Evolutionary conservation across 805 yeast species (phyloP), one percentile per base, ranked within the genome.

Genomic region (Blastobotrys americana): DNA sequence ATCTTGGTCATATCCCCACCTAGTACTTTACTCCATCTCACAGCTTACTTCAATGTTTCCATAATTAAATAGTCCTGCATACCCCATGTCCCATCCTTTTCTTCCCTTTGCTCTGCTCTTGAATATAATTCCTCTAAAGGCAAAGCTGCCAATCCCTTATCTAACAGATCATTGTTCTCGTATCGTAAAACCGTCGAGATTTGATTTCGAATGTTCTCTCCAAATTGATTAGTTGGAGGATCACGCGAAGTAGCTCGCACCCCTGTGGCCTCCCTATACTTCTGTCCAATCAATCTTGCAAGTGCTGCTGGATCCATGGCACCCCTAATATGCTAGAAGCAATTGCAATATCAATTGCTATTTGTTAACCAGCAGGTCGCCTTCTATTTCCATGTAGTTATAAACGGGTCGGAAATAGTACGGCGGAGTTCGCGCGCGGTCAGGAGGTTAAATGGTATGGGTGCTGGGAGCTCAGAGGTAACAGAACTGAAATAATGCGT

Each of bases 61-160:
- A 67, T 68, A 1, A 82, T 82, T 2, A 83, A 50, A 22, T 72
- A 65, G 56, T 83, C 90, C 33, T 75, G 71, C 45, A 76, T 70
- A 15, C 75, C 71, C 52, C 67, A 65, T 19, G 47, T 48, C 0
- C 48, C 47, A 5, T 51, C 55, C 8, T 44, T 54, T 18, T 51
- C 55, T 21, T 69, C 69, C 49, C 74, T 58, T 13, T 57, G 51
- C 42, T 83, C 94, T 0, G 85, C 87, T 18, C 77, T 78, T 0
- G 65, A 61, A 52, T 77, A 80, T 1, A 88, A 71, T 18, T 58
- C 54, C 2, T 71, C 82, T 22, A 85, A 59, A 43, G 86, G 83
- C 25, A 89, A 66, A 0, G 73, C 62, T 21, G 77, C 86, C 22
- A 88, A 62, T 0, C 84, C 94, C 2, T 55, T 55, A 35, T 81